These are phyloP conservation scores for Colletotrichum abscissum DNA, from an alignment of 2,329 filamentous ascomycete species.

Conservation along the genomic window DNA sequence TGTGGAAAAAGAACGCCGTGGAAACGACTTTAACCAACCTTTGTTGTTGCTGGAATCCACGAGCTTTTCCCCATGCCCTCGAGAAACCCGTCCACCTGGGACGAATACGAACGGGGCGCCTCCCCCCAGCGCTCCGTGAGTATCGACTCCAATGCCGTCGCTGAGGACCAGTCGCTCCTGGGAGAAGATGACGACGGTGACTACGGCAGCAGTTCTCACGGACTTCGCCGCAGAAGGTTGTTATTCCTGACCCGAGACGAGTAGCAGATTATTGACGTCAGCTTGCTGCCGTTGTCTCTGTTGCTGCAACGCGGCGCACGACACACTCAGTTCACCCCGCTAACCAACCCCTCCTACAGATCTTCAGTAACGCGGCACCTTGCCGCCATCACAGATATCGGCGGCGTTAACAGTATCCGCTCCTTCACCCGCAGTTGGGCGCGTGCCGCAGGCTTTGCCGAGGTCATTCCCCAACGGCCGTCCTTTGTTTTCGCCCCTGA, in stretches of 20 bases:
- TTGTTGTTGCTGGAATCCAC: background rate
- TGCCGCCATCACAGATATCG: slow-evolving; percentile 74
- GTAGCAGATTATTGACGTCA: background rate
- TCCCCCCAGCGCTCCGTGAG: slow-evolving; percentile 54
- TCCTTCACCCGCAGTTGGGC: slow-evolving; percentile 95
- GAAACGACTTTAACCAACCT: background rate
- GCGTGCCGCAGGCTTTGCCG: slow-evolving; percentile 86
- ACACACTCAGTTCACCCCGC: background rate
- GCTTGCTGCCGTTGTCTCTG: slow-evolving; percentile 33
- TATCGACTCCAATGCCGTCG: slow-evolving; percentile 53
- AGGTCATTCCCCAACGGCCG: slow-evolving; percentile 83
- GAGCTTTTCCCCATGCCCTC: slow-evolving; percentile 33
- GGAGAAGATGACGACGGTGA: slow-evolving; percentile 51
- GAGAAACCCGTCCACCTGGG: slow-evolving; percentile 57
- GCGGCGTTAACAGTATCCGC: slow-evolving; percentile 92
- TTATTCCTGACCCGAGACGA: slow-evolving; percentile 1
- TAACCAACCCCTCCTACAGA: slow-evolving; percentile 46
- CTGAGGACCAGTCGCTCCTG: slow-evolving; percentile 59
- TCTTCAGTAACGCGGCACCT: slow-evolving; percentile 70
- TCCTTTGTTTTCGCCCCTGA: slow-evolving; percentile 77
- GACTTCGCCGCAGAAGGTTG: slow-evolving; percentile 50
- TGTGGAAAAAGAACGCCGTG: background rate
- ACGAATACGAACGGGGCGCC: slow-evolving; percentile 56
- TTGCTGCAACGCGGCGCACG: slow-evolving; percentile 39
- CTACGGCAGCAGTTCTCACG: slow-evolving; percentile 38